These are phyloP conservation scores for Macrocybe gigantea DNA, from an alignment of 768 basidiomycete species.

Conservation along the genomic window DNA sequence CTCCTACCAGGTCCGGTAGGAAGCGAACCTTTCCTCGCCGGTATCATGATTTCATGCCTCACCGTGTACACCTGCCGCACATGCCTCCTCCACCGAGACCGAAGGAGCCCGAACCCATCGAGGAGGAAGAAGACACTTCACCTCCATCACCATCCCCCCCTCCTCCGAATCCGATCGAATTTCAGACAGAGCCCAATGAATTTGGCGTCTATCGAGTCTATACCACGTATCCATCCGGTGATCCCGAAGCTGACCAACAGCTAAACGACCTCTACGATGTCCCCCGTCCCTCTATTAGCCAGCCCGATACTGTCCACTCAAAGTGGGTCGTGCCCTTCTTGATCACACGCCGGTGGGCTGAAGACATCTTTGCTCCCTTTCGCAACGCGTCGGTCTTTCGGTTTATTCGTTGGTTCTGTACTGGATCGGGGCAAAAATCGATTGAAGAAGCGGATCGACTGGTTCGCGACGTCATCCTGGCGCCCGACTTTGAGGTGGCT, in stretches of 20 bases:
- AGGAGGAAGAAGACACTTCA: no score
- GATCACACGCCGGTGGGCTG: not conserved
- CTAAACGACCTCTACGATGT: not conserved
- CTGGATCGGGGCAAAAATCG: not conserved
- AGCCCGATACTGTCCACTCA: no score
- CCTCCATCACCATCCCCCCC: no score
- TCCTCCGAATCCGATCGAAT: not conserved
- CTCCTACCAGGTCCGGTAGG: no score
- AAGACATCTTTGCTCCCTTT: not conserved
- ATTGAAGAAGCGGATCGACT: not conserved
- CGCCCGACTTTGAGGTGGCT: not conserved
- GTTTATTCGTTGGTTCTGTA: not conserved
- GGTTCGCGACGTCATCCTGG: not conserved
- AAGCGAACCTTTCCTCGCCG: no score
- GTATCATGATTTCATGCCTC: no score
- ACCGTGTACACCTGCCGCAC: no score
- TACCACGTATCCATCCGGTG: not conserved
- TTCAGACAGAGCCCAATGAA: not conserved
- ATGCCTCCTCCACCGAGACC: no score
- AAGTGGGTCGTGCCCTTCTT: no score
- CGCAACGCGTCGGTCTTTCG: not conserved
- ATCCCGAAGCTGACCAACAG: not conserved
- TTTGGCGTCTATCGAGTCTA: not conserved
- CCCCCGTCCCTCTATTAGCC: not conserved
- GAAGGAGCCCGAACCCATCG: no score